These are phyloP conservation scores for Carex cristatella DNA, from an alignment of 176 grass and related monocot genomes.

Conservation along the genomic window DNA sequence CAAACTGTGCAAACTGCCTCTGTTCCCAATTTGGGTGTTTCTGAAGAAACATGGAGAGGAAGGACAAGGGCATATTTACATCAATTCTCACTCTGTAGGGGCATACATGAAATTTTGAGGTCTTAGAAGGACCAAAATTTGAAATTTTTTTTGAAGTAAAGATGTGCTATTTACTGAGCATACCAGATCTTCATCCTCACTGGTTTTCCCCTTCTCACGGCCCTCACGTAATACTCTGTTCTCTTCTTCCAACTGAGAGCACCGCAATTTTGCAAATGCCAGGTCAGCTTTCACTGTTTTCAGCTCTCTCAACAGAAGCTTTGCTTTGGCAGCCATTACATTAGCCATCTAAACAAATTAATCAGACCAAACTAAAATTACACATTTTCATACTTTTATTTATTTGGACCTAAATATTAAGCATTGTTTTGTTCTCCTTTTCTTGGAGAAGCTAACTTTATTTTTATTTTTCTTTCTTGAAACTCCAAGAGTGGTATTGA, in stretches of 20 bases:
- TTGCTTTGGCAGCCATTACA: slow-evolving; percentile 91
- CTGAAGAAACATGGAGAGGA: neutral
- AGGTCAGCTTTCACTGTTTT: slow-evolving; percentile 81
- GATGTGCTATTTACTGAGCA: neutral
- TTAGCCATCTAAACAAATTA: slow-evolving; percentile 52
- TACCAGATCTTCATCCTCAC: slow-evolving; percentile 92
- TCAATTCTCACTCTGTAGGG: neutral
- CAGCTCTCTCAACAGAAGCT: slow-evolving; percentile 75
- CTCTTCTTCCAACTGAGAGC: slow-evolving; percentile 89
- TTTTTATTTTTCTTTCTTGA: neutral
- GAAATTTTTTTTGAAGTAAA: neutral
- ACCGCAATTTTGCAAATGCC: slow-evolving; percentile 72
- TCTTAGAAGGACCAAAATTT: neutral
- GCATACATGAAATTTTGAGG: neutral
- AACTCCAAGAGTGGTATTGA: neutral
- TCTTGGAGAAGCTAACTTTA: neutral
- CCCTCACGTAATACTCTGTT: slow-evolving; percentile 54
- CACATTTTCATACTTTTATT: slow-evolving; percentile 5
- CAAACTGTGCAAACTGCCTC: neutral
- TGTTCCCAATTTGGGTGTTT: neutral
- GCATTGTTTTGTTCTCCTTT: neutral
- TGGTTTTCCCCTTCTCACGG: slow-evolving; percentile 40
- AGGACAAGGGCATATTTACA: neutral
- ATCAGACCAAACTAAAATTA: neutral
- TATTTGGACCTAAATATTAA: neutral